These are phyloP conservation scores for Antrodiella citrinella DNA, from an alignment of 768 basidiomycete species.

Conservation along the genomic window DNA sequence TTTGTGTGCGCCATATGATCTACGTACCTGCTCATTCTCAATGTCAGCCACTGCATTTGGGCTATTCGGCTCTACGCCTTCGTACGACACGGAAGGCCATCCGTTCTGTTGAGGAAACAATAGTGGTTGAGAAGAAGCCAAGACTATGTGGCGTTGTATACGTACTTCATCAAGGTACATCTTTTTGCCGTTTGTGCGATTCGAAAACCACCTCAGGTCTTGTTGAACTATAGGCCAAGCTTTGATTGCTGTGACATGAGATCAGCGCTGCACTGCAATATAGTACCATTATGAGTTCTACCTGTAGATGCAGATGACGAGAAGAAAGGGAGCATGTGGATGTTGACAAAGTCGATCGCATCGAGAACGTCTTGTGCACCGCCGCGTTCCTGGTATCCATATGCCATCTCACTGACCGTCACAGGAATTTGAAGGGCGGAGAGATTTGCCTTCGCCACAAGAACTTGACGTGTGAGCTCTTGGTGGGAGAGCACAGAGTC, in stretches of 20 bases:
- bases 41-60: constrained; percentile 49
- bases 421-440: constrained; percentile 19
- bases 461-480: constrained; percentile 17
- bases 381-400: constrained; percentile 18
- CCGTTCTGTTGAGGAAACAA: constrained; percentile 43
- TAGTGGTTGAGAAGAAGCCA: neutral
- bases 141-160: neutral
- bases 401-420: constrained; percentile 20
- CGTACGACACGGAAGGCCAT: constrained; percentile 61
- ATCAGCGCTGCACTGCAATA: no score
- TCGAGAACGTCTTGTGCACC: constrained; percentile 21
- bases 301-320: constrained; percentile 1
- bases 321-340: constrained; percentile 22
- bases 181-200: constrained; percentile 56
- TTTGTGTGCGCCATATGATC: no score
- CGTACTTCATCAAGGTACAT: constrained; percentile 62
- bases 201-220: constrained; percentile 60
- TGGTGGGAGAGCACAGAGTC: constrained; percentile 16
- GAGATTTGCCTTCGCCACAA: constrained; percentile 15
- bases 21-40: constrained; percentile 46
- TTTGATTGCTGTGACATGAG: no score
- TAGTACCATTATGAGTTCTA: no score
- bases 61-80: constrained; percentile 57
- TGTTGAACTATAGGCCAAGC: constrained; percentile 53
- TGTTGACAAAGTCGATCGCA: constrained; percentile 19